Conservation (phyloP, 768 basidiomycete genomes). For the Porpolomopsis calyptriformis region DNA sequence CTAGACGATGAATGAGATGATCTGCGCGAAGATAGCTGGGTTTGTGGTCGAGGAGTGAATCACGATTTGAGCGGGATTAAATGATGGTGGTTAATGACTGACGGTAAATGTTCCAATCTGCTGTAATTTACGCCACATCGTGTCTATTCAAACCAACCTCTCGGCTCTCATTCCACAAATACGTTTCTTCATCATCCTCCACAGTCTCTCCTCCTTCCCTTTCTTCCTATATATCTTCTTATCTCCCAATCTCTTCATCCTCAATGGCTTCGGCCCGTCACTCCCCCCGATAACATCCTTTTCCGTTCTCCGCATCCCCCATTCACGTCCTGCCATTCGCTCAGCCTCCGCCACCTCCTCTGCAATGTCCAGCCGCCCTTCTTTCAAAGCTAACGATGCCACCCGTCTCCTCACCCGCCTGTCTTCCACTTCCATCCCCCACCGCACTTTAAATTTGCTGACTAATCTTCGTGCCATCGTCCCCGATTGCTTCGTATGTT, state of each 20-base stretch:
- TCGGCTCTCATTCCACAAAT: not conserved
- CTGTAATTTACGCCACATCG: not conserved
- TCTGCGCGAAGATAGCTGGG: too few species aligned
- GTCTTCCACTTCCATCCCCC: slow-evolving; percentile 49
- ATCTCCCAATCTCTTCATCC: slow-evolving; percentile 15
- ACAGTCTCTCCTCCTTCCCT: slow-evolving; percentile 25
- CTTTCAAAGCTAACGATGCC: slow-evolving; percentile 48
- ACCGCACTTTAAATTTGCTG: slow-evolving; percentile 36
- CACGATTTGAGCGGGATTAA: slow-evolving; percentile 18
- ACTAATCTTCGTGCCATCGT: slow-evolving; percentile 39
- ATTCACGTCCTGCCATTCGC: slow-evolving; percentile 2
- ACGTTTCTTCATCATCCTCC: slow-evolving; percentile 15
- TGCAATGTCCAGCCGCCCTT: slow-evolving; percentile 48
- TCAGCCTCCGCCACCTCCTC: slow-evolving; percentile 17
- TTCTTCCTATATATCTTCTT: slow-evolving; percentile 21
- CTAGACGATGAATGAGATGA: too few species aligned
- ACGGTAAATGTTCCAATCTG: not conserved
- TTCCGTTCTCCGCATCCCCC: slow-evolving; percentile 14
- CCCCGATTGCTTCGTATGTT: slow-evolving; percentile 39
- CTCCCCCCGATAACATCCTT: slow-evolving; percentile 11
- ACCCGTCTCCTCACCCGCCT: slow-evolving; percentile 50
- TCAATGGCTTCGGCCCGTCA: slow-evolving; percentile 7
- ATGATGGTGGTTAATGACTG: not conserved
- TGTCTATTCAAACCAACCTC: not conserved
- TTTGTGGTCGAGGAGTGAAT: slow-evolving; percentile 15